These are phyloP conservation scores for Pestalotiopsis sp. DNA, from an alignment of 2,329 filamentous ascomycete genomes.

Conservation along the genomic window DNA sequence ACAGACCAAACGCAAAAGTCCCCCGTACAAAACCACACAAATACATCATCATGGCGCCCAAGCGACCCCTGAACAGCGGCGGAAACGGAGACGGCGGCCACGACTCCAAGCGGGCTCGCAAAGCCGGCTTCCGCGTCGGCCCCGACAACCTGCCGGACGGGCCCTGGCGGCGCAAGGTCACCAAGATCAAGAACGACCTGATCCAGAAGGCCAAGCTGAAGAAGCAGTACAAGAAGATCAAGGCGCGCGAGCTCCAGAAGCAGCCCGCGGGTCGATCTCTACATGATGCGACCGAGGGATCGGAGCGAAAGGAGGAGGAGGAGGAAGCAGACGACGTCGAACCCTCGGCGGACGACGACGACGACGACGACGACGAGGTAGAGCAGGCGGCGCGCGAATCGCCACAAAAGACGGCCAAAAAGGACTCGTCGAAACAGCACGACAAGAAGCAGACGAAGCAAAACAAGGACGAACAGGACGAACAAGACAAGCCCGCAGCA, in stretches of 20 bases:
- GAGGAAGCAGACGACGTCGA: constrained; percentile 25
- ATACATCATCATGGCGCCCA: constrained; percentile 54
- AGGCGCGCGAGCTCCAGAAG: constrained; percentile 49
- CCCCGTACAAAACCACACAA: not conserved
- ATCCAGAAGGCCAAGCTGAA: constrained; percentile 94
- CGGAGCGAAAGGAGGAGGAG: constrained; percentile 33
- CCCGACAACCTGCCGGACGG: constrained; percentile 91
- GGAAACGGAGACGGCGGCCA: constrained; percentile 41
- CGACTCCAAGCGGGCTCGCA: constrained; percentile 55
- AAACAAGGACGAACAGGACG: not conserved
- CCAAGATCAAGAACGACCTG: constrained; percentile 85
- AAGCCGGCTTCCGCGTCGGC: constrained; percentile 81
- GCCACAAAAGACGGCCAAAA: constrained; percentile 9
- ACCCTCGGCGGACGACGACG: too few species aligned
- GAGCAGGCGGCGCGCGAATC: not conserved
- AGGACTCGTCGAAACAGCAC: constrained; percentile 22
- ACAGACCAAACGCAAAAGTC: not conserved
- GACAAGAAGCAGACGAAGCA: constrained; percentile 14
- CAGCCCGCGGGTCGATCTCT: constrained; percentile 9
- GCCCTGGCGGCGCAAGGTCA: constrained; percentile 82
- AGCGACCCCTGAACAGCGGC: constrained; percentile 52
- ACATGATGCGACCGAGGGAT: constrained; percentile 34
- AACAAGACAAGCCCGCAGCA: not conserved
- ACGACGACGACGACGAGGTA: constrained; percentile 21
- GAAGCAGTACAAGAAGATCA: constrained; percentile 89